These are phyloP conservation scores for Phyllosticta paracitricarpa DNA, from an alignment of 2,329 filamentous ascomycete genomes.

Conservation along the genomic window DNA sequence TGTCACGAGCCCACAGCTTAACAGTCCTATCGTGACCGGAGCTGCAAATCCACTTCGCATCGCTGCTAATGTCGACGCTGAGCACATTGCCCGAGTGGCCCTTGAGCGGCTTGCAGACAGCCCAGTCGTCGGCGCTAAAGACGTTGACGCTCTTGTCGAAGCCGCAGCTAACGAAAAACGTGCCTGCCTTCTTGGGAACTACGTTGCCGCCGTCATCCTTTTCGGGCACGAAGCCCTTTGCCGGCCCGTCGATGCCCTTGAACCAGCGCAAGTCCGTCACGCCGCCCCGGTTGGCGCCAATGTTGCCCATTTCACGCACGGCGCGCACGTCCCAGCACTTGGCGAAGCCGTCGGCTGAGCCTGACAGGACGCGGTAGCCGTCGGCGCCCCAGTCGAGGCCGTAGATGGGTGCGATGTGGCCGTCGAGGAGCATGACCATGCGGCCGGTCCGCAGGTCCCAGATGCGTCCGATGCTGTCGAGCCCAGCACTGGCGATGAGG, in stretches of 20 bases:
- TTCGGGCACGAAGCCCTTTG: conserved; percentile 50
- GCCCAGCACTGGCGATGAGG: conserved; percentile 78
- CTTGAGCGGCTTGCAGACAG: conserved; percentile 72
- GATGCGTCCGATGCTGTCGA: conserved; percentile 88
- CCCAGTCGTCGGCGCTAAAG: conserved; percentile 95
- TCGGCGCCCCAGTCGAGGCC: conserved; percentile 87
- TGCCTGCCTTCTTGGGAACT: conserved; percentile 72
- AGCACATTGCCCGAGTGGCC: conserved; percentile 90
- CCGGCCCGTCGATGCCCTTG: conserved; percentile 70
- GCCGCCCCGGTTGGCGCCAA: conserved; percentile 83
- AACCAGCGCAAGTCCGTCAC: conserved; percentile 93
- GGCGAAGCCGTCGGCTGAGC: conserved; percentile 87
- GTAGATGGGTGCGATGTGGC: conserved; percentile 88
- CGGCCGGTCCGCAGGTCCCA: conserved; percentile 91
- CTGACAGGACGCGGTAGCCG: conserved; percentile 84
- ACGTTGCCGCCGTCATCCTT: conserved; percentile 54
- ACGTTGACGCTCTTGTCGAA: conserved; percentile 95
- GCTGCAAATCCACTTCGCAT: conserved; percentile 88
- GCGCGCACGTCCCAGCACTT: conserved; percentile 97
- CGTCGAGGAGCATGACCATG: conserved; percentile 91
- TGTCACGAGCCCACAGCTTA: conserved; percentile 90
- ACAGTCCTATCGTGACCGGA: conserved; percentile 90
- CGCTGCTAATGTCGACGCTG: conserved; percentile 76
- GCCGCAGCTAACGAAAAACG: conserved; percentile 81
- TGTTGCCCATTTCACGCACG: conserved; percentile 69